Conservation (phyloP, 2,329 filamentous ascomycete genomes). For the Botrytis fabae region DNA sequence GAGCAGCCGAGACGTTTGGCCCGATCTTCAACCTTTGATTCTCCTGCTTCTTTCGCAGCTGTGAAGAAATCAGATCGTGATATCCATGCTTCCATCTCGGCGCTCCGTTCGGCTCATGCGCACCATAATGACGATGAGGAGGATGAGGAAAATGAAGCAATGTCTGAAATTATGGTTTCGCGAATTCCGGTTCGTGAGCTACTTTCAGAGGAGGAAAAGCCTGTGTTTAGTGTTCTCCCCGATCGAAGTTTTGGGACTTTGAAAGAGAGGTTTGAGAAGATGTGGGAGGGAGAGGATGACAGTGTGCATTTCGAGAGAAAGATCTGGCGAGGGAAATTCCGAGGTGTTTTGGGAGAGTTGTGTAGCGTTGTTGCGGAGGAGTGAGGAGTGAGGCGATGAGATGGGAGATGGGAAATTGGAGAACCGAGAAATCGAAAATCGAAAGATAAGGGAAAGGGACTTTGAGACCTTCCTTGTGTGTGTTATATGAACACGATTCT, state of each 20-base stretch:
- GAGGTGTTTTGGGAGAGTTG: slow-evolving; percentile 6
- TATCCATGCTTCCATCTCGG: background rate
- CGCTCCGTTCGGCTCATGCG: background rate
- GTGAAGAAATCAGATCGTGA: background rate
- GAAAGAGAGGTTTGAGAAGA: background rate
- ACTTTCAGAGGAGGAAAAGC: background rate
- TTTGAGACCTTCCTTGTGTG: background rate
- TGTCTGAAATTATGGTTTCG: slow-evolving; percentile 2
- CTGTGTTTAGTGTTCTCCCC: background rate
- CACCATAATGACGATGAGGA: background rate
- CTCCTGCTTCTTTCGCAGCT: background rate
- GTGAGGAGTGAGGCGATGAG: background rate
- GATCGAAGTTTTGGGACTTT: background rate
- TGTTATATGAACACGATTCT: background rate
- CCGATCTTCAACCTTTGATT: background rate
- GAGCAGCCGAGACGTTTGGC: background rate
- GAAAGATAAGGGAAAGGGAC: background rate
- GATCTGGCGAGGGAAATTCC: background rate
- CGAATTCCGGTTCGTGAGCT: background rate
- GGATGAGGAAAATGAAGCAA: background rate
- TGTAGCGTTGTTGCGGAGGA: background rate
- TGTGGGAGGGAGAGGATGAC: slow-evolving; percentile 3
- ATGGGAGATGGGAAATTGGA: background rate
- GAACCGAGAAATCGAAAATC: no score
- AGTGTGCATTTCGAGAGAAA: background rate